phyloP scores from a whole-genome alignment of 2,329 filamentous ascomycete genomes.

The Chaetoscypha palmicola region DNA sequence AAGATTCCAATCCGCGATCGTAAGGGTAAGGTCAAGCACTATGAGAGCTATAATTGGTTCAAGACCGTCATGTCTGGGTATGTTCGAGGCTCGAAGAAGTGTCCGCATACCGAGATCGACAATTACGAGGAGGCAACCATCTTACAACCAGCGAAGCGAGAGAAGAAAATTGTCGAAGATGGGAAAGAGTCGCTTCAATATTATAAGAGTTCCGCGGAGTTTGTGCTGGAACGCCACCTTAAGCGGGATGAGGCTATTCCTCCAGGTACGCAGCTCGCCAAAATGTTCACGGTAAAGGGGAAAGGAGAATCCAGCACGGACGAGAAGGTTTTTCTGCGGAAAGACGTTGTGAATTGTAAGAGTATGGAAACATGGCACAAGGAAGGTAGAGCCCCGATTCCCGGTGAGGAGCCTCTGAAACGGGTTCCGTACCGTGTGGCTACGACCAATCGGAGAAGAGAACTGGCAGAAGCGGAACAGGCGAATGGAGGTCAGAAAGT shows the following conservation, averaged over 20 bases:
- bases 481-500: constrained; percentile 72
- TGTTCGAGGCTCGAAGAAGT: constrained; percentile 40
- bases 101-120: constrained; percentile 62
- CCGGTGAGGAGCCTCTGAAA: constrained; percentile 72
- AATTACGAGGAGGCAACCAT: constrained; percentile 73
- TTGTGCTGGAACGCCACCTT: constrained; percentile 76
- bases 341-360: constrained; percentile 78
- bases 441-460: constrained; percentile 77
- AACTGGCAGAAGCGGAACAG: constrained; percentile 79
- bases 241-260: constrained; percentile 85
- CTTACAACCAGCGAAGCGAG: constrained; percentile 63
- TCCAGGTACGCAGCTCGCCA: constrained; percentile 60
- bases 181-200: constrained; percentile 79
- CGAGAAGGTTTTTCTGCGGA: constrained; percentile 73
- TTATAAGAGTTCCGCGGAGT: constrained; percentile 81
- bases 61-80: constrained; percentile 72
- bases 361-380: constrained; percentile 97
- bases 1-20: constrained; percentile 75
- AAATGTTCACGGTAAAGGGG: constrained; percentile 64
- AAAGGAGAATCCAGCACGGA: constrained; percentile 68
- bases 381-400: constrained; percentile 71
- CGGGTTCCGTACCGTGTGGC: constrained; percentile 85
- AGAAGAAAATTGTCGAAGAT: constrained; percentile 66
- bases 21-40: constrained; percentile 67
- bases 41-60: constrained; percentile 86